Percentiles rank a stretch among this genome's conserved stretches.
Evolutionary conservation across 148 eudicot genomes (phyloP).

Genomic region (Chenopodium berlandieri): DNA sequence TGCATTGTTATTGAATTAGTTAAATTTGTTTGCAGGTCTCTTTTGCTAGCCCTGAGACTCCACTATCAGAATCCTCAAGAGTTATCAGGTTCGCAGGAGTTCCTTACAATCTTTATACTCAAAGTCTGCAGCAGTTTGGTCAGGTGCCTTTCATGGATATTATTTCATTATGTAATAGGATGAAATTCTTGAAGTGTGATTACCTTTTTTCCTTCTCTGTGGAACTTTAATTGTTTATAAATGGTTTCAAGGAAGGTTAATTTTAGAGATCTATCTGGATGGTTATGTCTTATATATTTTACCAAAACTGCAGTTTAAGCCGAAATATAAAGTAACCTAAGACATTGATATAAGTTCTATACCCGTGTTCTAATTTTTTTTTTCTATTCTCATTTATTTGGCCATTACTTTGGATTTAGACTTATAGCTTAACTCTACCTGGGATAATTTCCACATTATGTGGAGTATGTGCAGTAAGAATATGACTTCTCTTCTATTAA

Average conservation of each 20-base stretch:
- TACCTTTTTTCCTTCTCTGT: neutral
- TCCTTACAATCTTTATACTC: constrained; percentile 44
- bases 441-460: neutral
- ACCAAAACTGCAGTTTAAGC: neutral
- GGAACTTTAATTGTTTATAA: neutral
- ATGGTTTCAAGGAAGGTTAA: neutral
- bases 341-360: neutral
- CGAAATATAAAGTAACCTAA: neutral
- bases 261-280: neutral
- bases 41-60: constrained; percentile 35
- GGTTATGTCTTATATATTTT: neutral
- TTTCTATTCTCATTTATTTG: too few species aligned
- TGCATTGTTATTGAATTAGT: constrained; percentile 10
- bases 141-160: constrained; percentile 41
- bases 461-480: neutral
- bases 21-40: constrained; percentile 35
- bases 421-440: neutral
- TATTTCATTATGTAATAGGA: constrained; percentile 4
- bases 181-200: neutral
- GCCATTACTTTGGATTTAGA: neutral
- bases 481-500: neutral
- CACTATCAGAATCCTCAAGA: constrained; percentile 24
- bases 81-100: constrained; percentile 44
- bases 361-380: neutral
- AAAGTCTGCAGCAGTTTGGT: constrained; percentile 42